Percentiles rank a stretch among this genome's conserved stretches.
phyloP scores from a whole-genome alignment of 2,329 filamentous ascomycete species.

The Sclerotinia spermophila region DNA sequence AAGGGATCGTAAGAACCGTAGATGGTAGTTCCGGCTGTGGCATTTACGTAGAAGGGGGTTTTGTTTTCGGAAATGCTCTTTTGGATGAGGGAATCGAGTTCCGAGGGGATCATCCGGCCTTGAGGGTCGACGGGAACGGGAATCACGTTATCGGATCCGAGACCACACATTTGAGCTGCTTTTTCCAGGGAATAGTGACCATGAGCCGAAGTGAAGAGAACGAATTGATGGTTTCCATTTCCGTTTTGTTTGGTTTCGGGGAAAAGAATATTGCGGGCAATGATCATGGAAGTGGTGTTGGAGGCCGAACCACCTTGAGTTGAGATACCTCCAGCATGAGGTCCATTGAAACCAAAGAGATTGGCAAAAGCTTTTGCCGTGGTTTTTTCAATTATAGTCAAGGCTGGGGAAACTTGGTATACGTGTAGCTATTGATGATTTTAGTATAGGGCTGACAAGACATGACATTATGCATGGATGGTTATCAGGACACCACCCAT shows the following conservation, averaged over 20 bases:
- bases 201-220: conserved; percentile 83
- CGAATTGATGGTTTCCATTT: conserved; percentile 62
- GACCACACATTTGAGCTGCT: conserved; percentile 83
- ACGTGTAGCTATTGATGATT: conserved; percentile 64
- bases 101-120: conserved; percentile 67
- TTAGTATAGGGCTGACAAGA: background rate
- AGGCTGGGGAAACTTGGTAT: conserved; percentile 85
- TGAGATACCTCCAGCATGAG: conserved; percentile 62
- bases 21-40: conserved; percentile 92
- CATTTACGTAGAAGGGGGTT: conserved; percentile 91
- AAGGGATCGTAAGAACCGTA: conserved; percentile 86
- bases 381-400: conserved; percentile 83
- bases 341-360: conserved; percentile 71
- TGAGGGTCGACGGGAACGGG: conserved; percentile 67
- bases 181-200: conserved; percentile 96
- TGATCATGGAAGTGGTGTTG: conserved; percentile 79
- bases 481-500: background rate
- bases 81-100: conserved; percentile 60
- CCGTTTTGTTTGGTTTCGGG: conserved; percentile 73
- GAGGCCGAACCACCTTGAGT: conserved; percentile 79
- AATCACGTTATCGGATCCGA: conserved; percentile 72
- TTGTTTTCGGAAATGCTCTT: conserved; percentile 62
- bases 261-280: conserved; percentile 82
- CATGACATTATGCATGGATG: background rate
- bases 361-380: conserved; percentile 69